Conservation (phyloP, 2,329 filamentous ascomycete genomes). For the Colletotrichum sp. region DNA sequence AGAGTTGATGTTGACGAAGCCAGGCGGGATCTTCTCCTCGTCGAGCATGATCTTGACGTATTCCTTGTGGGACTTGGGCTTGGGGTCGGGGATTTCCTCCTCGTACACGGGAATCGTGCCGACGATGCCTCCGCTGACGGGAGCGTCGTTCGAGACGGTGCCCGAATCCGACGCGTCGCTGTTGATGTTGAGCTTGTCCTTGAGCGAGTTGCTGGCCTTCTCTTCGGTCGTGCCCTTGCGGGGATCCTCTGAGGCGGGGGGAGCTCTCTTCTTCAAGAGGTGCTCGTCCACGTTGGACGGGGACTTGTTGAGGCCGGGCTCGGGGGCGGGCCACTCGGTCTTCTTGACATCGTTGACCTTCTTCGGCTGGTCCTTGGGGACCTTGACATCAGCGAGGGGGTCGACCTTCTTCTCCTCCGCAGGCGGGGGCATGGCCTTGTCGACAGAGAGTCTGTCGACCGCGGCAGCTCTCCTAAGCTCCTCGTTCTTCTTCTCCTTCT, state of each 20-base stretch:
- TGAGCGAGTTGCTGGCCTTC: constrained; percentile 25
- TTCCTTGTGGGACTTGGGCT: constrained; percentile 58
- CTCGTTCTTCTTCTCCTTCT: constrained; percentile 36
- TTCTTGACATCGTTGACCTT: constrained; percentile 13
- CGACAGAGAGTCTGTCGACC: background rate
- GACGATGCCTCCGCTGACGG: constrained; percentile 21
- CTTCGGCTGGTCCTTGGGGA: constrained; percentile 15
- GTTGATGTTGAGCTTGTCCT: constrained; percentile 29
- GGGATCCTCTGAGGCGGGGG: constrained; percentile 21
- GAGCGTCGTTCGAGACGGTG: constrained; percentile 20
- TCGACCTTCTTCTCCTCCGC: constrained; percentile 2
- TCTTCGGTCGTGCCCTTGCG: constrained; percentile 9
- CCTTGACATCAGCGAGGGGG: constrained; percentile 2
- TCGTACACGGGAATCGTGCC: constrained; percentile 32
- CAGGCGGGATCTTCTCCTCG: constrained; percentile 50
- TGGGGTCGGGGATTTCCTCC: constrained; percentile 35
- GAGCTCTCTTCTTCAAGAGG: constrained; percentile 11
- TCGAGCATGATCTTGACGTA: constrained; percentile 53
- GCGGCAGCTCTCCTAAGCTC: constrained; percentile 24
- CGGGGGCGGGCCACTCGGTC: constrained; percentile 15
- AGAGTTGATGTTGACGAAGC: constrained; percentile 52
- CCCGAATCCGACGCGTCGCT: background rate
- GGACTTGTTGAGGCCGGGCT: constrained; percentile 12
- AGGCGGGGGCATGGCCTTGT: background rate
- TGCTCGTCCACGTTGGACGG: constrained; percentile 18